phyloP scores from a whole-genome alignment of 345 rosid species.

The Populus alba region DNA sequence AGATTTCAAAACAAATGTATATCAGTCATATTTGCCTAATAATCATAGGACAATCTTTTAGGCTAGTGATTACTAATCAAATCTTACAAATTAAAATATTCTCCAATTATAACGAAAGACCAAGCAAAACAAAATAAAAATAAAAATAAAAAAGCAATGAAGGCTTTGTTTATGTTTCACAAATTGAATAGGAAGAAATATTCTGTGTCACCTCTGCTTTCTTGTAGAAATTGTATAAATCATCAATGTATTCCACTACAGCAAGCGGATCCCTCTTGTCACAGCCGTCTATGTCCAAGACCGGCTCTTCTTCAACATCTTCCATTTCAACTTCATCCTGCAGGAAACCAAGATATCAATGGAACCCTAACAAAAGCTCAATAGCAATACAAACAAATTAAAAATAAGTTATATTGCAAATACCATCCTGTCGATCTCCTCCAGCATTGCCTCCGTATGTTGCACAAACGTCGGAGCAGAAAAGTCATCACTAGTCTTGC shows the following conservation, averaged over 20 bases:
- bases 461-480: slow-evolving; percentile 81
- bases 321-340: slow-evolving; percentile 93
- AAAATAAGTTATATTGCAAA: background rate
- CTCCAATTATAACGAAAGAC: background rate
- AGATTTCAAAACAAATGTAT: background rate
- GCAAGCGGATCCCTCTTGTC: slow-evolving; percentile 77
- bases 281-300: slow-evolving; percentile 62
- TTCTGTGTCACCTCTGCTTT: slow-evolving; percentile 60
- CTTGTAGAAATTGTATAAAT: slow-evolving; percentile 59
- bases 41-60: background rate
- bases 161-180: background rate
- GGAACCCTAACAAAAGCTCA: background rate
- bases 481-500: slow-evolving; percentile 36
- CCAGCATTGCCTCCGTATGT: slow-evolving; percentile 85
- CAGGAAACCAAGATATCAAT: background rate
- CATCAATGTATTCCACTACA: slow-evolving; percentile 78
- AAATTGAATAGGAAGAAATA: background rate
- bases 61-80: too few species aligned
- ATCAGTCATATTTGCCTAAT: background rate
- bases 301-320: slow-evolving; percentile 51
- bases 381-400: background rate
- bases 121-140: background rate
- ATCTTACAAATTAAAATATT: too few species aligned
- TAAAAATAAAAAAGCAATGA: background rate
- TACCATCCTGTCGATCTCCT: slow-evolving; percentile 90